Base-by-base conservation (phyloP, 2,329 filamentous ascomycete genomes). In the Microcera coccophila region DNA sequence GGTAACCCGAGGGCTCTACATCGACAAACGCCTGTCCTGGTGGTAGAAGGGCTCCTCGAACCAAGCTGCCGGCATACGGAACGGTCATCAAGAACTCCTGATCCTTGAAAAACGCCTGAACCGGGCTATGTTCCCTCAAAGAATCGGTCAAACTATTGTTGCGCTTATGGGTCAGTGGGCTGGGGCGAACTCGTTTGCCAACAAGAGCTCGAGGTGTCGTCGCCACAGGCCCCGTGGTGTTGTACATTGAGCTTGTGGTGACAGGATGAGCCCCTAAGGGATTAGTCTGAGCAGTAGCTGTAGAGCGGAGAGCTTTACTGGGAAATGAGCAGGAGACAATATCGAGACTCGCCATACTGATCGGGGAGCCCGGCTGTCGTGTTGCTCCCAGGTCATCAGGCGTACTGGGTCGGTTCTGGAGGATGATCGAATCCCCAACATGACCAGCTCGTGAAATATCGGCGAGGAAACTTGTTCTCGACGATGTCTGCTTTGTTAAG, bases 81-180 rank as follows among this genome's bases (percentile, higher is more conserved):
- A 83, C 71, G 9, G 82, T 74, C 49, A 84, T 74, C 12, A 82
- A 65, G 14, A 83, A 66, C 44, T 82, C 79, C 3, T 73, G 69
- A 17, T 77, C 77, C 49, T 76, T 78, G 49, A 72, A 71, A 2
- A 73, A 61, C 4, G 72, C 60, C 45, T 71, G 76, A 35, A 79
- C 76, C 5, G 65, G 64, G 17, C 63, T 79, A 66, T 69, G 83
- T 65, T 93, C 87, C 53, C 89, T 75, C 39, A 91, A 65, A 1
- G 90, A 91, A 66, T 96, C 88, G 0, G 86, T 87, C 55, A 93
- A 84, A 62, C 90, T 96, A 38, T 84, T 89, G 59, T 87, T 95
- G 17, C 90, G 82, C 64, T 89, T 90, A 65, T 95, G 90, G 3
- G 71, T 63, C n/a, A n/a, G n/a, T 49, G 78, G 75, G 9, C 67